phyloP scores from a whole-genome alignment of 2,329 filamentous ascomycete species.

The Aspergillus ustus region DNA sequence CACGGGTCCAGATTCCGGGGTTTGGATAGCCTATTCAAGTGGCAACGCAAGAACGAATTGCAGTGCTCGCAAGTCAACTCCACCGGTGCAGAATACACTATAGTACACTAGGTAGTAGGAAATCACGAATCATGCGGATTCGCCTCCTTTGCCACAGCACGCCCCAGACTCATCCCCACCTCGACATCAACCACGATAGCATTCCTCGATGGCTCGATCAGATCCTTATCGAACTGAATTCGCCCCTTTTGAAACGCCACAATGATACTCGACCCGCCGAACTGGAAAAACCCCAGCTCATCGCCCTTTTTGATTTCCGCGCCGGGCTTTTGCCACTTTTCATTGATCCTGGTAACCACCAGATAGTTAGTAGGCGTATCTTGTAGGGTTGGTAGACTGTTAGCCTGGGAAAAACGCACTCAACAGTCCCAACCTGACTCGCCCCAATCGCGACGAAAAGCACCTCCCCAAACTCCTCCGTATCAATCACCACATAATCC shows the following conservation, averaged over 20 bases:
- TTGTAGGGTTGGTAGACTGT: too few species aligned
- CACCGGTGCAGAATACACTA: too few species aligned
- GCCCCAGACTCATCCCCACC: constrained; percentile 45
- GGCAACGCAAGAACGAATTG: background rate
- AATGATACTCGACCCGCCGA: constrained; percentile 48
- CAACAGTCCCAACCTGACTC: constrained; percentile 46
- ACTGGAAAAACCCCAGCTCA: constrained; percentile 49
- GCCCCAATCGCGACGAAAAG: constrained; percentile 50
- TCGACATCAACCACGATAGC: constrained; percentile 44
- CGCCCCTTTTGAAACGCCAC: constrained; percentile 45
- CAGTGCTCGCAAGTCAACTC: too few species aligned
- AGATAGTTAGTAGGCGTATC: background rate
- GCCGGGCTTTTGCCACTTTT: constrained; percentile 37
- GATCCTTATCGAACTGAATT: constrained; percentile 47
- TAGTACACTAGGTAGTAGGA: too few species aligned
- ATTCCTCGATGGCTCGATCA: constrained; percentile 36
- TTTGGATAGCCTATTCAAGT: background rate
- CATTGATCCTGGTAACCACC: constrained; percentile 36
- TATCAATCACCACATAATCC: constrained; percentile 44
- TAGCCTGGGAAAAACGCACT: constrained; percentile 32
- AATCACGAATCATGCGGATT: background rate
- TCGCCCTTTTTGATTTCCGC: constrained; percentile 44
- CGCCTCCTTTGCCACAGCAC: background rate
- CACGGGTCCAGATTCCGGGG: too few species aligned
- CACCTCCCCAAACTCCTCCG: constrained; percentile 47